Conservation (phyloP, 164 flowering plant species). For the Cinnamomum micranthum region DNA sequence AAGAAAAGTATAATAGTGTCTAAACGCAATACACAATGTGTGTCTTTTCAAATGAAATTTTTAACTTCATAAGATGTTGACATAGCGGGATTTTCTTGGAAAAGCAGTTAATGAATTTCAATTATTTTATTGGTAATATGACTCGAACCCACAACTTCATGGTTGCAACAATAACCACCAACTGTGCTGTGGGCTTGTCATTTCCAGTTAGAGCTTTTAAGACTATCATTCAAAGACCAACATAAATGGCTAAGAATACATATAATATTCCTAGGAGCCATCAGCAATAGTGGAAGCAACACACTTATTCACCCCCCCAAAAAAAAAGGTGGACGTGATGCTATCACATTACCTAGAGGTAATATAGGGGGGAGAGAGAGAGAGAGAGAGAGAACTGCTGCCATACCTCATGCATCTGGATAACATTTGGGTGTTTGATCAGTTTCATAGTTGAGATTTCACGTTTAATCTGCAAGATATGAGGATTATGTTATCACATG, state of each 20-base stretch:
- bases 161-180: too few species aligned
- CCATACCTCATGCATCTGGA: conserved; percentile 82
- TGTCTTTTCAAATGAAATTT: neutral
- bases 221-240: too few species aligned
- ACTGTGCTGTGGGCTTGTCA: too few species aligned
- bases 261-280: neutral
- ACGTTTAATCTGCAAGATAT: conserved; percentile 69
- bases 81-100: too few species aligned
- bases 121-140: too few species aligned
- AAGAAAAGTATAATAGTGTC: too few species aligned
- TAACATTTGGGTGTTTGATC: conserved; percentile 85
- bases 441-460: conserved; percentile 94
- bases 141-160: too few species aligned
- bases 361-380: neutral
- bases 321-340: neutral
- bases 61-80: too few species aligned
- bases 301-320: neutral
- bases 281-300: neutral
- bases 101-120: too few species aligned
- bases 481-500: conserved; percentile 3
- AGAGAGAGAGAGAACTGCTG: neutral
- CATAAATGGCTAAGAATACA: neutral
- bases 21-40: neutral
- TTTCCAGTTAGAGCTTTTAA: too few species aligned
- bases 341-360: neutral